Conservation (phyloP, 2,329 filamentous ascomycete species). For the Ilyonectria destructans region DNA sequence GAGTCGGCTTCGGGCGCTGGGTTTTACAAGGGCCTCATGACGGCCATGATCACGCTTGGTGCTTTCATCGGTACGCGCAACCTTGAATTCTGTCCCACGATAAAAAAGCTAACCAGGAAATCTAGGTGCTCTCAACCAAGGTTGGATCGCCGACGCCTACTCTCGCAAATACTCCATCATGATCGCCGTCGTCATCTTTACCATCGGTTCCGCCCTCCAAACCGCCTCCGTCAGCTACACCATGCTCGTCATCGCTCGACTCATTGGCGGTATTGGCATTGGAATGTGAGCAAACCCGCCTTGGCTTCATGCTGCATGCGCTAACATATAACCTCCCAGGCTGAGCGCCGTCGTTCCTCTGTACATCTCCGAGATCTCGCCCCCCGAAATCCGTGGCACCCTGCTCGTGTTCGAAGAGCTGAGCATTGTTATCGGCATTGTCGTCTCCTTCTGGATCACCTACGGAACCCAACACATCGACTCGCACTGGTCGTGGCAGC, state of each 20-base stretch:
- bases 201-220: conserved; percentile 62
- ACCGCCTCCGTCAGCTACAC: conserved; percentile 58
- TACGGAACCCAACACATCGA: conserved; percentile 50
- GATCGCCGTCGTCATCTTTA: conserved; percentile 54
- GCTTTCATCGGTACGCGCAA: conserved; percentile 59
- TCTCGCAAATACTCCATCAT: conserved; percentile 55
- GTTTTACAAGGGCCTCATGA: conserved; percentile 60
- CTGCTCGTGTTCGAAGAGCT: conserved; percentile 62
- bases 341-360: conserved; percentile 57
- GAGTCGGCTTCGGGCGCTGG: conserved; percentile 57
- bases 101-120: background rate
- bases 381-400: conserved; percentile 64
- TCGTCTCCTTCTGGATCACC: conserved; percentile 53
- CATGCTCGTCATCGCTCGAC: conserved; percentile 61
- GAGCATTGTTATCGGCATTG: conserved; percentile 51
- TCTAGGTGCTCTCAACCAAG: conserved; percentile 61
- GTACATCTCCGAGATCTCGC: conserved; percentile 64
- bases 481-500: conserved; percentile 49
- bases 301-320: background rate
- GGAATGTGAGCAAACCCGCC: conserved; percentile 51
- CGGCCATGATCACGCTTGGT: conserved; percentile 64
- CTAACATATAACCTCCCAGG: conserved; percentile 12
- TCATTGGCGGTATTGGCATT: conserved; percentile 62
- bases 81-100: background rate
- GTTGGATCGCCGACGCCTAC: conserved; percentile 54